Conservation (phyloP, 805 yeast species). For the Isabelozyma gotoi region DNA sequence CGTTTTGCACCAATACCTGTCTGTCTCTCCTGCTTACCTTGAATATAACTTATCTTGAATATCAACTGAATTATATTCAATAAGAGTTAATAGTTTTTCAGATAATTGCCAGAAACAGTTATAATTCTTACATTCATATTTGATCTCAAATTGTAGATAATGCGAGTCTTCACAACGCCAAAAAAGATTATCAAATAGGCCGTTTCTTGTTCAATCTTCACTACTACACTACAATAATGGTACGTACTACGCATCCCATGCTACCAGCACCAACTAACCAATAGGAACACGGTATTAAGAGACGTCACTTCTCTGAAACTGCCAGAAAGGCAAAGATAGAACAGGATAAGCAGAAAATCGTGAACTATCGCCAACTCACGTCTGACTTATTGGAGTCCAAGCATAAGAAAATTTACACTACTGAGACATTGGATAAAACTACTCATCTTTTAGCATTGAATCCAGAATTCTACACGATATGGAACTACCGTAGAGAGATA, state of each 20-base stretch:
- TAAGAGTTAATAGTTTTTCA: no score
- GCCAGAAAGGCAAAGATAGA: conserved; percentile 50
- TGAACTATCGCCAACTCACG: conserved; percentile 49
- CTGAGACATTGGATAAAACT: conserved; percentile 50
- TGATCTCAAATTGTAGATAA: no score
- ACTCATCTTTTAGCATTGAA: conserved; percentile 59
- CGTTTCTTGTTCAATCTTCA: no score
- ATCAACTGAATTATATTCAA: no score
- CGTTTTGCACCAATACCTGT: no score
- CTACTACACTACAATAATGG: neutral
- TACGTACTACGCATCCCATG: no score
- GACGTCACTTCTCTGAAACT: conserved; percentile 56
- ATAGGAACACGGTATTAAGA: conserved; percentile 69
- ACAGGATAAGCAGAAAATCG: conserved; percentile 63
- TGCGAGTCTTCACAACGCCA: no score
- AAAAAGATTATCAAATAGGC: no score
- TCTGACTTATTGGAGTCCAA: conserved; percentile 38
- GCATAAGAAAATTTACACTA: conserved; percentile 12
- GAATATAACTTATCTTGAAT: no score
- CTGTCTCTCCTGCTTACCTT: no score
- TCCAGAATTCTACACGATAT: conserved; percentile 85
- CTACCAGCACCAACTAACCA: conserved; percentile 17
- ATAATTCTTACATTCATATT: no score
- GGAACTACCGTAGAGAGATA: conserved; percentile 87
- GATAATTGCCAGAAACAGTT: no score